phyloP scores from a whole-genome alignment of 768 basidiomycete species.

The Panaeolus papilionaceus region DNA sequence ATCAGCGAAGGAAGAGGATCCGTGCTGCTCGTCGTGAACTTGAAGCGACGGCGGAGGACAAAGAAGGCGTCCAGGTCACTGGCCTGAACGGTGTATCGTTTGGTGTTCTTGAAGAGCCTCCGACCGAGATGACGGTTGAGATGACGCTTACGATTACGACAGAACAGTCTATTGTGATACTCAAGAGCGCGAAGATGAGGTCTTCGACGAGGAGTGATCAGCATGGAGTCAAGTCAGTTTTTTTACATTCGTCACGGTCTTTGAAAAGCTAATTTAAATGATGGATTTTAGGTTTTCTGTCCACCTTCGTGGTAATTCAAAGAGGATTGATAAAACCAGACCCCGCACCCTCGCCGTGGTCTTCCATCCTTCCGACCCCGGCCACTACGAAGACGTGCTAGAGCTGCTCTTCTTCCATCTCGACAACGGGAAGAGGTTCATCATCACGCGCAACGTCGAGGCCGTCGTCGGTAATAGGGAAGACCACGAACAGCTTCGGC shows the following conservation, averaged over 20 bases:
- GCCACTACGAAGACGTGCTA: conserved; percentile 53
- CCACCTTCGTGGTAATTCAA: conserved; percentile 36
- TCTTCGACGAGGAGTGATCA: conserved; percentile 30
- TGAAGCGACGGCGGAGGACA: conserved; percentile 51
- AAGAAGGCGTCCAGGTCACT: conserved; percentile 50
- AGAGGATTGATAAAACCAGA: conserved; percentile 30
- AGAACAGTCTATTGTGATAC: conserved; percentile 27
- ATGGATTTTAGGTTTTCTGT: conserved; percentile 37
- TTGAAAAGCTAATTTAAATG: neutral
- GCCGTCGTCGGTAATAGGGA: conserved; percentile 55
- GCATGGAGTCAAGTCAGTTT: conserved; percentile 33
- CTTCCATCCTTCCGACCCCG: conserved; percentile 44
- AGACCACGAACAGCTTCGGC: conserved; percentile 54
- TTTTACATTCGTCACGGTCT: neutral
- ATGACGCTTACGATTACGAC: conserved; percentile 34
- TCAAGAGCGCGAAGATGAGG: conserved; percentile 33
- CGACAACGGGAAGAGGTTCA: conserved; percentile 41
- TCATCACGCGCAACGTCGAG: conserved; percentile 50
- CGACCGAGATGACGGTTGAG: conserved; percentile 33
- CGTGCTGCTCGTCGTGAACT: conserved; percentile 39
- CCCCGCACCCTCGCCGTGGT: conserved; percentile 36
- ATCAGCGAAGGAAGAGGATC: conserved; percentile 35
- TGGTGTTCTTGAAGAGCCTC: conserved; percentile 44
- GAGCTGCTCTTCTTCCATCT: conserved; percentile 53
- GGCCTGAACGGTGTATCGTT: conserved; percentile 50